Evolutionary conservation across 2,329 filamentous ascomycete genomes (phyloP).

Genomic region (Fusarium sublunatum): DNA sequence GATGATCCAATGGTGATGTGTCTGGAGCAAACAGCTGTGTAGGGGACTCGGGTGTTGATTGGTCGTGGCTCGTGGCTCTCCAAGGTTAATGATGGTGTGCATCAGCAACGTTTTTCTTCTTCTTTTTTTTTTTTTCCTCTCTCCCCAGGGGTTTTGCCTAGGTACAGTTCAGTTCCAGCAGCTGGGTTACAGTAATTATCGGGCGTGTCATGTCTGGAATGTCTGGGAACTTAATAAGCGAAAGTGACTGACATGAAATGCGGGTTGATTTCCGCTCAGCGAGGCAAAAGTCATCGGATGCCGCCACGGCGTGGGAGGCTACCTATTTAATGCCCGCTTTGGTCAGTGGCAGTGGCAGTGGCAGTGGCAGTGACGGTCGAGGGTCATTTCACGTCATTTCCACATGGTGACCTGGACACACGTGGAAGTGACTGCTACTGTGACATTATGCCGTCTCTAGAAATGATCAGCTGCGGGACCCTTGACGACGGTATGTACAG

Average conservation of each 20-base stretch:
- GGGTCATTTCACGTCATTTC: constrained; percentile 26
- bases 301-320: too few relatives aligned
- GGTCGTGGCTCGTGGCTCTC: not conserved
- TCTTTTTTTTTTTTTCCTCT: too few relatives aligned
- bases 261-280: not conserved
- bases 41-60: not conserved
- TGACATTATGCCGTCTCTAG: not conserved
- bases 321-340: too few relatives aligned
- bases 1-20: constrained; percentile 1
- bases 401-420: constrained; percentile 25
- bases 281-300: too few relatives aligned
- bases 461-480: not conserved
- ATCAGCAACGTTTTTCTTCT: not conserved
- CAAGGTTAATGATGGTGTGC: not conserved
- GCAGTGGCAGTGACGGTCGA: not conserved
- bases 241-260: not conserved
- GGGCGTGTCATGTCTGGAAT: not conserved
- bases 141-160: not conserved
- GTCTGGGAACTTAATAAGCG: not conserved
- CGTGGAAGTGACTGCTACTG: constrained; percentile 26
- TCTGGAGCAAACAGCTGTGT: not conserved
- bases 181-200: too few relatives aligned
- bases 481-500: not conserved
- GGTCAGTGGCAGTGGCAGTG: too few relatives aligned
- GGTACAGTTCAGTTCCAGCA: too few relatives aligned